Percentiles rank a stretch among this genome's conserved stretches.
Evolutionary conservation across 116 monocot genomes (phyloP).

Genomic region (Posidonia oceanica): DNA sequence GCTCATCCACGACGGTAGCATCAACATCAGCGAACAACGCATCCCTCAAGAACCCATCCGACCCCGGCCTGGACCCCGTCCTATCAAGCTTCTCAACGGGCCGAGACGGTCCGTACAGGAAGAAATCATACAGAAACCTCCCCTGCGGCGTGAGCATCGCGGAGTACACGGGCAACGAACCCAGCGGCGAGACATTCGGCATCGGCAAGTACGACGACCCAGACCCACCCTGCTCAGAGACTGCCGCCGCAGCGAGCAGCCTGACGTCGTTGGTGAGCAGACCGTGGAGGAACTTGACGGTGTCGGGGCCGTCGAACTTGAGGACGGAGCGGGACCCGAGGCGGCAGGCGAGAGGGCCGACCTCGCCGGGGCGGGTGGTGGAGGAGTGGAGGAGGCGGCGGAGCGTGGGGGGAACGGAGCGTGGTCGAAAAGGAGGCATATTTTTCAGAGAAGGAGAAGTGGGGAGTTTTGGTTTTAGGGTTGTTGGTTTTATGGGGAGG

Average conservation of each 20-base stretch:
- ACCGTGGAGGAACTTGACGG: slow-evolving; percentile 73
- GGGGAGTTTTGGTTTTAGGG: no score
- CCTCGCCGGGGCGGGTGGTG: not conserved
- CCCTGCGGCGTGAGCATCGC: slow-evolving; percentile 91
- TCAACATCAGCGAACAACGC: slow-evolving; percentile 78
- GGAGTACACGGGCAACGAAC: slow-evolving; percentile 47
- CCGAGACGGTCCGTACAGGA: slow-evolving; percentile 47
- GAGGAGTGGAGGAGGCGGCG: slow-evolving; percentile 12
- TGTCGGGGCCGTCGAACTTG: slow-evolving; percentile 74
- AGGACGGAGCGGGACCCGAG: slow-evolving; percentile 70
- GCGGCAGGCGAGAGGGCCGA: slow-evolving; percentile 43
- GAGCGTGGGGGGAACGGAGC: not conserved
- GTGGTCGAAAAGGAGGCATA: not conserved
- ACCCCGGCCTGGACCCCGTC: slow-evolving; percentile 43
- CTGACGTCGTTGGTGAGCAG: slow-evolving; percentile 82
- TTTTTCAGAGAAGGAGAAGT: no score
- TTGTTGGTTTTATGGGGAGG: no score
- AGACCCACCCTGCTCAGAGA: not conserved
- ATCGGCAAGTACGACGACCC: slow-evolving; percentile 21
- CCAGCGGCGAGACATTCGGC: slow-evolving; percentile 23
- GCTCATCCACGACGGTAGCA: slow-evolving; percentile 44
- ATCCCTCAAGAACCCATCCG: slow-evolving; percentile 20
- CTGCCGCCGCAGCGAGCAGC: slow-evolving; percentile 3
- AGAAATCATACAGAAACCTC: slow-evolving; percentile 80
- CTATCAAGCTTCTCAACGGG: slow-evolving; percentile 37